phyloP scores from a whole-genome alignment of 2,329 filamentous ascomycete genomes.

The Calonectria pseudoturangicola region DNA sequence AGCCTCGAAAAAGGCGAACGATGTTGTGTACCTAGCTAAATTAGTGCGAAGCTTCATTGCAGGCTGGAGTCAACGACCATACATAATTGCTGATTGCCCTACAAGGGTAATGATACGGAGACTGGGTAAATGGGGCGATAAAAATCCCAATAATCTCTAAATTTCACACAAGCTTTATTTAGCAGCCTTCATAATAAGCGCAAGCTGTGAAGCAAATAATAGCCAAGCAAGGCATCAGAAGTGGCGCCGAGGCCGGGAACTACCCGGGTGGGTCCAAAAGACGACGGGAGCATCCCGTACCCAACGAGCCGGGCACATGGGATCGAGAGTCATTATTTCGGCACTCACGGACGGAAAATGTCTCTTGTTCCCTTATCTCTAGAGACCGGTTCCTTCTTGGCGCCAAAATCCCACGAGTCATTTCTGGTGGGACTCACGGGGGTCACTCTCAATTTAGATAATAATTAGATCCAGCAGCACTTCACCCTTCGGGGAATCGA shows the following conservation, averaged over 20 bases:
- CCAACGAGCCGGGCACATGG: background rate
- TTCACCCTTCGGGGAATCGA: background rate
- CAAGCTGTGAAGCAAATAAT: background rate
- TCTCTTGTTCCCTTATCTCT: background rate
- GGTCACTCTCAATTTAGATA: background rate
- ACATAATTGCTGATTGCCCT: background rate
- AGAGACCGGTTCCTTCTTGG: background rate
- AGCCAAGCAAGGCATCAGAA: background rate
- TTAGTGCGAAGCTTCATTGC: background rate
- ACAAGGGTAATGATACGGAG: background rate
- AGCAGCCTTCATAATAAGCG: background rate
- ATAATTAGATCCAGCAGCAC: background rate
- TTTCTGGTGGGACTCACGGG: background rate
- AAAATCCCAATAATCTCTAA: background rate
- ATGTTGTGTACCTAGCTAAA: slow-evolving; percentile 21
- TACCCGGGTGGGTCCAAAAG: background rate
- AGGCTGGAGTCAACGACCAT: background rate
- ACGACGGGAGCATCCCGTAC: background rate
- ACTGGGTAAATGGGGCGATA: background rate
- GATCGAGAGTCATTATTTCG: background rate
- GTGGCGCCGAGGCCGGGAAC: background rate
- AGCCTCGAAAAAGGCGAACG: slow-evolving; percentile 28
- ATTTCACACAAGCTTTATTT: background rate
- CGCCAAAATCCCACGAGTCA: background rate
- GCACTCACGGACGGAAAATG: background rate